These are phyloP conservation scores for Nicotiana otophora DNA, from an alignment of 257 asterid species.

Conservation along the genomic window DNA sequence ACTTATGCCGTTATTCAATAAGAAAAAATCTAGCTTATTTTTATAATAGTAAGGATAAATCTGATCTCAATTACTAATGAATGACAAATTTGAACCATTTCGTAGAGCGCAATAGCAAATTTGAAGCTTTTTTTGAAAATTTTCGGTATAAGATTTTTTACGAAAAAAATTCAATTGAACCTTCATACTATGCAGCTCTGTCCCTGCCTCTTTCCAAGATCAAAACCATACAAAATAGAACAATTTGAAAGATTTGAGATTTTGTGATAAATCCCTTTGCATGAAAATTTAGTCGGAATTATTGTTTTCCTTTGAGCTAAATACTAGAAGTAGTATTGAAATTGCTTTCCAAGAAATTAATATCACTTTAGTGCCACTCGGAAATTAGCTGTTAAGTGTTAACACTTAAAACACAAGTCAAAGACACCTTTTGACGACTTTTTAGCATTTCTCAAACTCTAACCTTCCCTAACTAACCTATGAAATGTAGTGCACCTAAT, in stretches of 20 bases:
- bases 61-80: too few relatives aligned
- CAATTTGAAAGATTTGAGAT: background rate
- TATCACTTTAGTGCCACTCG: background rate
- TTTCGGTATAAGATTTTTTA: background rate
- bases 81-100: too few relatives aligned
- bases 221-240: background rate
- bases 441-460: background rate
- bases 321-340: too few relatives aligned
- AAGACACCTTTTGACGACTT: background rate
- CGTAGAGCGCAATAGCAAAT: too few relatives aligned
- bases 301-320: background rate
- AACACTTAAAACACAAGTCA: background rate
- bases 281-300: background rate
- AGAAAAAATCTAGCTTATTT: too few relatives aligned
- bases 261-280: background rate
- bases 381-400: background rate
- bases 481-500: conserved; percentile 5
- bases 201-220: background rate
- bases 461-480: background rate
- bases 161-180: background rate
- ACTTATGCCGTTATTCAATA: too few relatives aligned
- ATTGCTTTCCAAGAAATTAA: background rate
- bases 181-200: background rate
- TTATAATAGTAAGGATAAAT: too few relatives aligned
- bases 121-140: too few relatives aligned